Percentiles rank a stretch among this genome's conserved stretches.
Evolutionary conservation across 2,329 filamentous ascomycete species (phyloP).

Genomic region (Ophiocordyceps camponoti-floridani): DNA sequence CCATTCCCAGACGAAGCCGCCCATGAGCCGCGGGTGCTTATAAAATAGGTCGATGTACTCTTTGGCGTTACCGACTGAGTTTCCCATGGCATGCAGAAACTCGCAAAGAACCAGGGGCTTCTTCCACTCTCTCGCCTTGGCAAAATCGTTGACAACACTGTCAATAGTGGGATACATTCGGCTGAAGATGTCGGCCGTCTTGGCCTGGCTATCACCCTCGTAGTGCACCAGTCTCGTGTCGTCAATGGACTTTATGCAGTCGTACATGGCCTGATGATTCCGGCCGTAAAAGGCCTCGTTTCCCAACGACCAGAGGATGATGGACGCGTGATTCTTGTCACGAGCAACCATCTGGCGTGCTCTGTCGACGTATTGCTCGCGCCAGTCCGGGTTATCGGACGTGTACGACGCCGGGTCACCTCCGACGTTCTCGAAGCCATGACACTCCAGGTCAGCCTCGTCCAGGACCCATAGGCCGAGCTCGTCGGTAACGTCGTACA

Average conservation of each 20-base stretch:
- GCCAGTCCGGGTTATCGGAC: constrained; percentile 43
- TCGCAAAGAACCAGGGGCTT: constrained; percentile 42
- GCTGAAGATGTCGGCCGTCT: constrained; percentile 43
- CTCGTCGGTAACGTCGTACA: constrained; percentile 45
- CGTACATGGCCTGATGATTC: constrained; percentile 51
- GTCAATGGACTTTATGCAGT: constrained; percentile 40
- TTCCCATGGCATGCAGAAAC: constrained; percentile 50
- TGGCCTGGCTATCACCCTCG: constrained; percentile 39
- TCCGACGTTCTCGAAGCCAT: constrained; percentile 27
- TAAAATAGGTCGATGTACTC: constrained; percentile 52
- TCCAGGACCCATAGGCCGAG: constrained; percentile 47
- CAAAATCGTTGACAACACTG: constrained; percentile 19
- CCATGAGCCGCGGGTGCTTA: constrained; percentile 30
- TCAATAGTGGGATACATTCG: constrained; percentile 45
- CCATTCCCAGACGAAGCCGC: constrained; percentile 51
- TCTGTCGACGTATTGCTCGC: constrained; percentile 47
- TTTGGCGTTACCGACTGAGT: constrained; percentile 47
- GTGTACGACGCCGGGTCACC: constrained; percentile 21
- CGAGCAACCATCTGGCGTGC: constrained; percentile 45
- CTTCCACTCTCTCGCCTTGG: constrained; percentile 21
- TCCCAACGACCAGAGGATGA: constrained; percentile 56
- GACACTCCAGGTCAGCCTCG: constrained; percentile 36
- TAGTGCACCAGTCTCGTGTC: constrained; percentile 44
- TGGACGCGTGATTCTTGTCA: constrained; percentile 39
- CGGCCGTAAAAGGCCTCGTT: constrained; percentile 55